Base-by-base conservation (phyloP, 192 early-diverging fungal species). In the Podochytrium sp. region DNA sequence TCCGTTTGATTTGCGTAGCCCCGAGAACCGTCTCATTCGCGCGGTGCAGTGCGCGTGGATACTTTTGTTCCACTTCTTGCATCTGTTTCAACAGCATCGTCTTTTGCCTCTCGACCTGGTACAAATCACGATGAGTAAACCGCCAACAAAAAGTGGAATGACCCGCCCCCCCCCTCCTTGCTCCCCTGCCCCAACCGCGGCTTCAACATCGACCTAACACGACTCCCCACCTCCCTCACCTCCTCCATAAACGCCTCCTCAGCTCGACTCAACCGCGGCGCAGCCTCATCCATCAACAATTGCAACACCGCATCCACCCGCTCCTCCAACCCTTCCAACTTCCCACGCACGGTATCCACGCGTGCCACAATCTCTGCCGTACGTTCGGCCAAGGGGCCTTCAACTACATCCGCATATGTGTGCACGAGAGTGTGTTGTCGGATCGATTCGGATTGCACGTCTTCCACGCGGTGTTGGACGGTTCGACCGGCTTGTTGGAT, bases 301-400 rank as follows among this genome's bases (percentile, higher is more conserved):
- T 71, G 69, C 14, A 71, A 38, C 18, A 71, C 41, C 6, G 40
- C 69, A 71, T 71, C 69, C 12, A 51, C 69, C 12, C 69, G 53
- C 10, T 5, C 25, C 5, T 30, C 23, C 41, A 71, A 23, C 14
- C 12, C 35, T 16, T 71, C 57, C 23, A 40, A 40, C 25, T 32
- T 12, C 69, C 27, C 14, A n/a, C 40, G 10, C n/a, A 56, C 27
- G 30, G 5, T 30, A 27, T 27, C 56, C 39, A 39, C 37, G 4
- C 69, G 69, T 59, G 41, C 16, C 6, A 16, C 14, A 10, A 71
- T 6, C 52, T 3, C 14, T 7, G 25, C 52, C 5, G 37, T 10
- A 1, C 53, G 34, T 33, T 57, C 40, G 1, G 14, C 25, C 4
- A 71, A 14, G 5, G 12, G 16, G 4, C 27, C 27, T 16, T 59